Conservation (phyloP, 106 monocot genomes). For the Allium cepa region DNA sequence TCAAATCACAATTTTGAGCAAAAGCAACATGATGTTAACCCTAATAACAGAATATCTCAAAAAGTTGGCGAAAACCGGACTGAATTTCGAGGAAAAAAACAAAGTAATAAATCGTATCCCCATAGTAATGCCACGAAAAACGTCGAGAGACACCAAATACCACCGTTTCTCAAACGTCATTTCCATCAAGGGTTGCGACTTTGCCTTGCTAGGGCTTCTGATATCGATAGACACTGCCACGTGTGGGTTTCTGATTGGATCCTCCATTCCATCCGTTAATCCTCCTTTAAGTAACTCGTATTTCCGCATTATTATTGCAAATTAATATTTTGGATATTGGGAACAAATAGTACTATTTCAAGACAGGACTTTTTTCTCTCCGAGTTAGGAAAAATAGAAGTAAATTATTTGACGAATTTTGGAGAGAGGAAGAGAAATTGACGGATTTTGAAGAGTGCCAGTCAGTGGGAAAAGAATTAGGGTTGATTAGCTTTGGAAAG, state of each 20-base stretch:
- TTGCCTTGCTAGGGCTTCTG: background rate
- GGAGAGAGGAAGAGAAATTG: no score
- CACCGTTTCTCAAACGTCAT: background rate
- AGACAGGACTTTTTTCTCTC: no score
- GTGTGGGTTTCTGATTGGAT: conserved; percentile 7
- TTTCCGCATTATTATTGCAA: conserved; percentile 4
- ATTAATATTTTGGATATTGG: background rate
- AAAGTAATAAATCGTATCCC: conserved; percentile 18
- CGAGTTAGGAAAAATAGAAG: no score
- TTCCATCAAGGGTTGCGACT: background rate
- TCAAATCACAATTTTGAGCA: no score
- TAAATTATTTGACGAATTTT: no score
- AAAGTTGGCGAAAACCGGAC: no score
- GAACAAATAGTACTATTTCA: background rate
- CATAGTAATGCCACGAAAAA: conserved; percentile 71
- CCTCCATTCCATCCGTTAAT: background rate
- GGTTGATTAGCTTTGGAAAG: no score
- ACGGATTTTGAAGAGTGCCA: no score
- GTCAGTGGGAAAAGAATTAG: no score
- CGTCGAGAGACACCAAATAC: conserved; percentile 69
- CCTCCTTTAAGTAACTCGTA: conserved; percentile 26
- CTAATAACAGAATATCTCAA: no score
- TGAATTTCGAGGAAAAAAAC: background rate
- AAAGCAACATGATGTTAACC: no score
- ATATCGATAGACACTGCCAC: background rate